A percentile compares a stretch with the other conserved stretches of the same genome.
phyloP scores from a whole-genome alignment of 2,329 filamentous ascomycete genomes.

The Beauveria varroae region DNA sequence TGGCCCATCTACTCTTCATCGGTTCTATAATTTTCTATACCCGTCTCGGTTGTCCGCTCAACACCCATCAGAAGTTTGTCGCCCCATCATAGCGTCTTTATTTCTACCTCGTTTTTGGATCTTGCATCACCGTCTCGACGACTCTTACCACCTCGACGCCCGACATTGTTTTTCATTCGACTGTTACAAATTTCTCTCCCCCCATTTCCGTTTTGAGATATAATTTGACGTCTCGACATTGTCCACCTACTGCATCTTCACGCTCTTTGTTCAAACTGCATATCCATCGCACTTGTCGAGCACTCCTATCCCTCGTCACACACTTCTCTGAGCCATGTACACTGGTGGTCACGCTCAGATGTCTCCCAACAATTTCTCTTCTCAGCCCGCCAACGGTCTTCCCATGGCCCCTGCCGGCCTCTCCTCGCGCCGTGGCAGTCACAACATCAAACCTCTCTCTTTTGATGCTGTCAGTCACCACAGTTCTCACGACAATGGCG shows the following conservation, averaged over 20 bases:
- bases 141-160: background rate
- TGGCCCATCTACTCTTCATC: conserved; percentile 20
- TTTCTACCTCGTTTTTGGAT: conserved; percentile 9
- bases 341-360: conserved; percentile 99
- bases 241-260: background rate
- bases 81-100: conserved; percentile 1
- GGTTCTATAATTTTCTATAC: conserved; percentile 23
- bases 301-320: background rate
- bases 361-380: conserved; percentile 75
- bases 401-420: conserved; percentile 73
- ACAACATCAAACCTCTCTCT: conserved; percentile 83
- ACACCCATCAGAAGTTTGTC: background rate
- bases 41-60: background rate
- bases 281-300: background rate
- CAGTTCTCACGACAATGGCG: conserved; percentile 57
- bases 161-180: background rate
- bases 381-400: conserved; percentile 48
- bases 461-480: conserved; percentile 66
- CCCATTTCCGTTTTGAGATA: background rate
- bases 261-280: conserved; percentile 1
- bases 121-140: background rate
- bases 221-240: conserved; percentile 8
- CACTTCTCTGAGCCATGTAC: conserved; percentile 58
- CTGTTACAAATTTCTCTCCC: background rate
- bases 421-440: conserved; percentile 74